phyloP scores from a whole-genome alignment of 495 filamentous ascomycete species.

The Letharia lupina region DNA sequence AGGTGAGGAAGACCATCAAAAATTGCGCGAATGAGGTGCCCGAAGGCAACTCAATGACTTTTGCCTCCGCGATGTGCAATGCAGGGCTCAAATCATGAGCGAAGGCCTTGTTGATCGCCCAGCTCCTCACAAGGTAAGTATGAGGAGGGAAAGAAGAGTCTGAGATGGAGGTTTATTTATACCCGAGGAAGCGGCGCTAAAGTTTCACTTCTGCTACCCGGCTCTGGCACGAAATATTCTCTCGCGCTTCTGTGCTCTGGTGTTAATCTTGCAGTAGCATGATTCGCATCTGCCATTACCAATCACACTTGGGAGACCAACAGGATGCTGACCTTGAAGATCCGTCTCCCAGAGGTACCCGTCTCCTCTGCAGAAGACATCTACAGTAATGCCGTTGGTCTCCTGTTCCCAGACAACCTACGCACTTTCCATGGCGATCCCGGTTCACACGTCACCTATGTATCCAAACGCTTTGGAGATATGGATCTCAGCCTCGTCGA shows the following conservation, averaged over 20 bases:
- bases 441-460: constrained; percentile 57
- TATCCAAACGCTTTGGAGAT: constrained; percentile 48
- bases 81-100: constrained; percentile 58
- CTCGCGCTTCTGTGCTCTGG: background rate
- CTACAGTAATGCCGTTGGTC: constrained; percentile 51
- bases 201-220: background rate
- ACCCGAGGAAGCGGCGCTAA: background rate
- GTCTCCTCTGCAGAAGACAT: constrained; percentile 49
- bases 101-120: constrained; percentile 53
- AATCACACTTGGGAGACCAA: background rate
- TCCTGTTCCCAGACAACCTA: constrained; percentile 71
- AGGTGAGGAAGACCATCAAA: constrained; percentile 48
- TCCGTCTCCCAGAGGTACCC: constrained; percentile 11
- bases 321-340: constrained; percentile 18
- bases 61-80: constrained; percentile 69
- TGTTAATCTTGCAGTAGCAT: background rate
- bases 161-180: constrained; percentile 1
- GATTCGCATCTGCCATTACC: background rate
- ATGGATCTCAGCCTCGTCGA: constrained; percentile 40
- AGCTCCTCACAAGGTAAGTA: constrained; percentile 66
- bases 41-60: constrained; percentile 59
- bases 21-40: constrained; percentile 62
- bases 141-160: constrained; percentile 41
- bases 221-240: background rate
- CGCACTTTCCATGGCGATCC: constrained; percentile 68